Evolutionary conservation across 768 basidiomycete species (phyloP).

Genomic region (Cytidiella melzeri): DNA sequence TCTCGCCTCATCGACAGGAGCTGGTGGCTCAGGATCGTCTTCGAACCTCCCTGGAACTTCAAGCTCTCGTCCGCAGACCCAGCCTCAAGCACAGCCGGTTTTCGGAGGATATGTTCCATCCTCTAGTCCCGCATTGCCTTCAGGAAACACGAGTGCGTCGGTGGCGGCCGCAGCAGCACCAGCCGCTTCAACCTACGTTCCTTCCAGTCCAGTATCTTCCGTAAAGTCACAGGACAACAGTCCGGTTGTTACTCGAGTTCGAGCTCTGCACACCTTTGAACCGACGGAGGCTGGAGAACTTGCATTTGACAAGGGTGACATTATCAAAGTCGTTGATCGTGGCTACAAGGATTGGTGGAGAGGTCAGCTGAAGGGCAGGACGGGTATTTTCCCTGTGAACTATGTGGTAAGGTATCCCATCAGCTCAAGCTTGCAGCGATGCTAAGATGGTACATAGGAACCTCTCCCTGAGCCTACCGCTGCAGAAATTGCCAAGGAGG

Average conservation of each 20-base stretch:
- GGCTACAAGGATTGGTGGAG: slow-evolving; percentile 98
- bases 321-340: slow-evolving; percentile 92
- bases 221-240: slow-evolving; percentile 22
- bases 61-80: slow-evolving; percentile 14
- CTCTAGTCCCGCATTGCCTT: slow-evolving; percentile 35
- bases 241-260: slow-evolving; percentile 67
- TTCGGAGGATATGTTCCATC: slow-evolving; percentile 55
- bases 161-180: slow-evolving; percentile 2
- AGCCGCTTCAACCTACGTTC: slow-evolving; percentile 14
- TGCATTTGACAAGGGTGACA: slow-evolving; percentile 85
- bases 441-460: slow-evolving; percentile 61
- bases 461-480: slow-evolving; percentile 79
- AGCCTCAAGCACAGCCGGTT: slow-evolving; percentile 28
- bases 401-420: slow-evolving; percentile 72
- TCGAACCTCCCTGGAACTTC: slow-evolving; percentile 9
- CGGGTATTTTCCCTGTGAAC: slow-evolving; percentile 95
- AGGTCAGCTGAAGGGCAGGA: slow-evolving; percentile 83
- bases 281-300: slow-evolving; percentile 87
- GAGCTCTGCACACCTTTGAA: slow-evolving; percentile 84
- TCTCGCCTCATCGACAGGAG: slow-evolving; percentile 30
- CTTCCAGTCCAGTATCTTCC: slow-evolving; percentile 23
- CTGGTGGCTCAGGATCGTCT: slow-evolving; percentile 26
- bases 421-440: too few species aligned
- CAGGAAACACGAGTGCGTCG: slow-evolving; percentile 21
- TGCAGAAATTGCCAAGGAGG: slow-evolving; percentile 71